Evolutionary conservation across 768 basidiomycete genomes (phyloP), one percentile per base, ranked within the genome.

Genomic region (Thelephora aurantiotincta): DNA sequence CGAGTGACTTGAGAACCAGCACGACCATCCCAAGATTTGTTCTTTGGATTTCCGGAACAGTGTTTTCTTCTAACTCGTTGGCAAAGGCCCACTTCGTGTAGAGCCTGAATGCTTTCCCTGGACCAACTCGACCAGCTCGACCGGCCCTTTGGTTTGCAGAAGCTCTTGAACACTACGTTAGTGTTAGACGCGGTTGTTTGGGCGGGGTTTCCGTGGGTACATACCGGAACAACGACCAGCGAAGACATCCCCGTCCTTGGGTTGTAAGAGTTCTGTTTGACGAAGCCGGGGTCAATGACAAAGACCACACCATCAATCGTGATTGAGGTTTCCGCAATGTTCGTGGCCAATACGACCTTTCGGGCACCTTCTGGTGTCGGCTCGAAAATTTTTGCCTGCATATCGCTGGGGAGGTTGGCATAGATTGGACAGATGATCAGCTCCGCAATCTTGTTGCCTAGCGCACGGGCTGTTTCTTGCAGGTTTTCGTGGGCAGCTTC

Each of bases 361-460:
- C 96, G 74, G 22, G 96, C 89, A 16, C 92, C 92, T 47, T 88
- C 85, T 1, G 94, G 96, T 4, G 96, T 99, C 0, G 96, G 94
- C 63, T 99, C 96, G 63, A 99, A 99, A 48, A 99, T 99, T 67
- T 97, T 96, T 34, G 92, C 86, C 62, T 99, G 96, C 93, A 99
- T 93, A 51, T 99, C 96, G 55, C 90, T 93, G 1, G 96, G 96
- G n/a, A 99, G 67, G 61, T 96, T 98, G 52, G 96, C 96, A 58
- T 99, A 99, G 51, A 99, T 99, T 2, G 96, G 96, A 58, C 93
- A 97, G 50, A 99, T 76, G 49, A 98, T 80, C 41, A 99, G 73
- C 57, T 99, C 96, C 5, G 78, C 75, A 42, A 98, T 84, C 66
- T 98, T 97, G 68, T 98, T 97, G 16, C 93, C 93, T 0, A 99